Evolutionary conservation across 2,329 filamentous ascomycete genomes (phyloP), one percentile per base, ranked within the genome.

Genomic region (Scleromitrula shiraiana): DNA sequence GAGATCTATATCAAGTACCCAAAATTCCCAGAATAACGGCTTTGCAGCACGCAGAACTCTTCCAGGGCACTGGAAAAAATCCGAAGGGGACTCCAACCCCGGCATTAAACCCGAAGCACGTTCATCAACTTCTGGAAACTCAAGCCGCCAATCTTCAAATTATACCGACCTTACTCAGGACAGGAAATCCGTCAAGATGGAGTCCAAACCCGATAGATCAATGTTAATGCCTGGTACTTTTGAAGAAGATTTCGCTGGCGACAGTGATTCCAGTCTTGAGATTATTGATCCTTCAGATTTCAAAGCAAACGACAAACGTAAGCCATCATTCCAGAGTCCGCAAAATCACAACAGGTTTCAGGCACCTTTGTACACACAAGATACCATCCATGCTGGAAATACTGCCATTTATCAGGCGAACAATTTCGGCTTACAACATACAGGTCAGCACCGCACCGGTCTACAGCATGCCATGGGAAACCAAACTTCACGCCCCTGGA

Each of bases 241-340:
- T 26, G 39, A 30, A 20, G 56, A 60, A 23, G 56, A 59, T 26
- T 54, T 48, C 7, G 53, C 54, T 7, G 39, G 10, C 22, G 51
- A 38, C 19, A 56, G 53, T 44, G 61, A 64, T 50, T 62, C 59
- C 10, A 60, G 62, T 20, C 46, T 63, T 29, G 61, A 64, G 46
- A 57, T 63, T 19, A 64, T 64, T 23, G 49, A 57, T 9, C 22
- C 57, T 9, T 53, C 56, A 3, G 57, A 49, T 2, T 64, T 63
- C 42, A 50, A 49, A 30, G 55, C 54, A 20, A 63, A 63, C 51
- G 52, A 56, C 22, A 52, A 56, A 23, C 49, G 54, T 30, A 27
- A 15, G 32, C 14, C 29, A 8, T 37, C 29, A 7, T n/a, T 27
- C 33, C 42, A 27, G 40, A 27, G 19, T 23, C 23, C 8, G 3